Base-by-base conservation (phyloP, 257 asterid species). In the Gardenia jasminoides region DNA sequence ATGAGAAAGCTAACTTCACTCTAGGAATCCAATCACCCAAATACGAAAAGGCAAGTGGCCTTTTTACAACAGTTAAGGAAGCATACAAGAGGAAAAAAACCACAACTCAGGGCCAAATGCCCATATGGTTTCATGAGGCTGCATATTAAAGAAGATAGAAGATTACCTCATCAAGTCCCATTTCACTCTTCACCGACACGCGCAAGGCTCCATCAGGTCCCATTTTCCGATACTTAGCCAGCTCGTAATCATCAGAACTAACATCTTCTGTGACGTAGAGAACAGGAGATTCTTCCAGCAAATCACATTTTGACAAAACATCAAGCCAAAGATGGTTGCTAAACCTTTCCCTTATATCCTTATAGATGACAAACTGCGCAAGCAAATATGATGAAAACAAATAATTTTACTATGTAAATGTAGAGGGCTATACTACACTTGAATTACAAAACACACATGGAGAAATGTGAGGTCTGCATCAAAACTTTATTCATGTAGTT, bases 251-350 rank as follows among this genome's bases (percentile, higher is more conserved):
- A 84, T 93, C 93, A 39, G 26, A 72, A 58, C 77, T 83, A 72
- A 85, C 84, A 84, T 91, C 96, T 80, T 95, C 98, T 1, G 94
- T 93, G 78, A 84, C 78, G 84, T 88, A 93, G 80, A 90, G 52
- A 65, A 84, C 92, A 1, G 99, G 97, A 75, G 93, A 81, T 78
- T 88, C 92, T 78, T 80, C 87, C 78, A 95, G 83, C 80, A 95
- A 85, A 82, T 95, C 99, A 83, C 91, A 88, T 85, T 95, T 95
- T 36, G 99, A 95, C 83, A 95, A 94, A 54, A 91, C 97, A 80
- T 95, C 97, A 77, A 95, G 89, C 99, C 99, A 95, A 75, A 95
- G 92, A 88, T 93, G 98, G 83, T 89, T 83, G 3, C 86, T 81
- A 78, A 92, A 95, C 83, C 99, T 92, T 89, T 90, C 93, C 84